Evolutionary conservation across 2,329 filamentous ascomycete species (phyloP), one percentile per base, ranked within the genome.

Genomic region (Colletotrichum plurivorum): DNA sequence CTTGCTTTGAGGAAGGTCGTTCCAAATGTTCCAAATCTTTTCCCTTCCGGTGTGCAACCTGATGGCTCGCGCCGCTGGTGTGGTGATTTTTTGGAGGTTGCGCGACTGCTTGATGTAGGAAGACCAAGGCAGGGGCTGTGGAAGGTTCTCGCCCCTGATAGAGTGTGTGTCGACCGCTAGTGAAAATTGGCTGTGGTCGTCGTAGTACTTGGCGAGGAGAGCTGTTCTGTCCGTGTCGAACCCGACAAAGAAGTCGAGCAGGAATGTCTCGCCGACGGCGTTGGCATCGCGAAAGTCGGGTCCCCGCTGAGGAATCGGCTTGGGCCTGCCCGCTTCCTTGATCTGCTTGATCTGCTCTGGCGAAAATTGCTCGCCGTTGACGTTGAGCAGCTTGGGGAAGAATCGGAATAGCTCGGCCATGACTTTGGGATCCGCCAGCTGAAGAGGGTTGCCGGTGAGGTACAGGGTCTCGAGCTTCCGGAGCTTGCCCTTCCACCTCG

Each of bases 401-500:
- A 94, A 97, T 48, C 89, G 89, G 36, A 93, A 83, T 66, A 98
- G 83, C 56, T 94, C 92, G 16, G 87, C 82, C 67, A 89, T 86
- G 78, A 92, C 93, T 69, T 87, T 86, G 9, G 90, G 87, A 25
- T 86, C 81, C 63, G 85, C 81, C 1, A 81, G 78, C 72, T 90
- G 89, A 69, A 97, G 88, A 0, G 94, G 93, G 73, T 97, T 97
- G 59, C 89, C 91, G 10, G 87, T 87, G 71, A 97, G 83, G 70
- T 97, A 90, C 2, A 99, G 86, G 60, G 95, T 95, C 76, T 97
- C 90, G 12, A 98, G 86, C 65, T 90, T 84, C 60, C 87, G 89
- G 76, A 98, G 95, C 63, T 93, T 94, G 76, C 90, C 89, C 69
- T 91, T 91, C 94, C 94, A 98, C 39, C 85, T 87, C 60, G 90